Evolutionary conservation across 768 basidiomycete species (phyloP), one percentile per base, ranked within the genome.

Genomic region (Podaxis rugospora): DNA sequence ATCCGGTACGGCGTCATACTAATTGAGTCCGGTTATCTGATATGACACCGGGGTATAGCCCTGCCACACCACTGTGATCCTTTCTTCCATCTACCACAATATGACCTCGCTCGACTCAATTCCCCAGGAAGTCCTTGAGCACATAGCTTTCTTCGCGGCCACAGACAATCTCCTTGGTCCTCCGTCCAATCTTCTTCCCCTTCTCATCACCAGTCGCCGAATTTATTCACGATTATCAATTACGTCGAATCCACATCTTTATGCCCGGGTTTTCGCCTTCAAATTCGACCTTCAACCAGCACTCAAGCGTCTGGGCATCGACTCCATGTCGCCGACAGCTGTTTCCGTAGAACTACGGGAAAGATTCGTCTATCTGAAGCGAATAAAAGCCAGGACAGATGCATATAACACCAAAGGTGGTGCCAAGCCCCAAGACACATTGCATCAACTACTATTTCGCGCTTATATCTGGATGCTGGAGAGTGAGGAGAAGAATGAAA

Each of bases 381-480:
- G 80, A 51, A 80, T 93, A 58, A 82, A 82, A 35, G 68, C 68
- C 4, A 77, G 78, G 50, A 65, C 70, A 28, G 78, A 80, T 62
- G 76, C 78, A 11, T 59, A 55, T 37, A 35, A 32, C 14, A 46
- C 28, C 50, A 25, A 46, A 27, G 62, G 25, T 27, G 40, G 36
- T 23, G 28, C 32, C 54, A 56, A 18, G 42, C 21, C 58, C 2
- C 51, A 51, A 49, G 52, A 57, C 47, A 23, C 64, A 16, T 60
- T 80, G 36, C 73, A 75, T 23, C 77, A 84, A n/a, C 68, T 83
- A 13, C 80, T 93, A 4, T 88, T 85, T 78, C 80, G 82, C 28
- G 81, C 85, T 27, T 92, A 89, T 68, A 72, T 90, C 39, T 85
- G 93, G 85, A 81, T 92, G 79, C 75, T 93, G 51, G 92, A 94